phyloP scores from a whole-genome alignment of 2,329 filamentous ascomycete genomes.

The Xylariaceae sp. region DNA sequence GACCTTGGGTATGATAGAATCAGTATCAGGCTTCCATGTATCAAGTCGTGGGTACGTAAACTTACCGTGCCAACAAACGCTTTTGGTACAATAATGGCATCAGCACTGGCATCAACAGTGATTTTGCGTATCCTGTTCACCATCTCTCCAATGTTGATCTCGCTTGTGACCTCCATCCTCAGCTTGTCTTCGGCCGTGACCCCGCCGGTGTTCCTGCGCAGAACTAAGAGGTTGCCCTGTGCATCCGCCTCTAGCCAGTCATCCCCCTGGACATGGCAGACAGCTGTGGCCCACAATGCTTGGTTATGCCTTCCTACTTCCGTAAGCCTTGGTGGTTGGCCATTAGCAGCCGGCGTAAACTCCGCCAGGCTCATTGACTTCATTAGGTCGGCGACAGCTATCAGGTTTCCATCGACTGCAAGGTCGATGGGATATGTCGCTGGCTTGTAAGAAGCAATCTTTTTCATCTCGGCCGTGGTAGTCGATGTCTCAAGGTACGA shows the following conservation, averaged over 20 bases:
- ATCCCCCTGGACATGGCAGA: conserved; percentile 65
- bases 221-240: conserved; percentile 78
- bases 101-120: conserved; percentile 57
- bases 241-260: conserved; percentile 80
- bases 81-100: conserved; percentile 66
- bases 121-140: conserved; percentile 82
- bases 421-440: conserved; percentile 81
- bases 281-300: conserved; percentile 74
- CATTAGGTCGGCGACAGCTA: conserved; percentile 88
- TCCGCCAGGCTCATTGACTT: conserved; percentile 81
- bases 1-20: conserved; percentile 47
- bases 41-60: conserved; percentile 9
- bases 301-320: conserved; percentile 79
- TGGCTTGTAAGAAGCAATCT: conserved; percentile 70
- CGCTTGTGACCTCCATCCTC: conserved; percentile 67
- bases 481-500: conserved; percentile 51
- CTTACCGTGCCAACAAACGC: conserved; percentile 87
- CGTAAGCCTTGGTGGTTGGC: conserved; percentile 55
- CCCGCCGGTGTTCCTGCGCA: conserved; percentile 67
- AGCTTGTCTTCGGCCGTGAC: conserved; percentile 69
- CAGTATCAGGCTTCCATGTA: conserved; percentile 3
- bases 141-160: conserved; percentile 85
- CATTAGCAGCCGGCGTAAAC: conserved; percentile 54
- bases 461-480: conserved; percentile 55
- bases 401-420: conserved; percentile 64